These are phyloP conservation scores for Verticillium nonalfalfae DNA, from an alignment of 2,329 filamentous ascomycete species.

Conservation along the genomic window DNA sequence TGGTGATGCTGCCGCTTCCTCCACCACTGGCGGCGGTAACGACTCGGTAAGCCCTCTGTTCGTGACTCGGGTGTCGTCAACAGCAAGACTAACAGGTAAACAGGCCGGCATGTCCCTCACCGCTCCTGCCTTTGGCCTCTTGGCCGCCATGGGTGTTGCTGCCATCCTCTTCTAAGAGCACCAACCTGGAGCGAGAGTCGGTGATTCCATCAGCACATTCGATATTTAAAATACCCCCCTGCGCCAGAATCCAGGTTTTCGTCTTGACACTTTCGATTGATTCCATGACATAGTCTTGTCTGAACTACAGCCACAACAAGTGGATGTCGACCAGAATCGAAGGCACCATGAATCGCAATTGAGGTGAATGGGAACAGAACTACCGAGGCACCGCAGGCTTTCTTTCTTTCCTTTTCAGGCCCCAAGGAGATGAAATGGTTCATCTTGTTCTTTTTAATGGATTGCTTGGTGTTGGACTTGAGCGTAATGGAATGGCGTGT, in stretches of 20 bases:
- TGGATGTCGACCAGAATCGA: constrained; percentile 1
- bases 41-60: neutral
- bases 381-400: constrained; percentile 2
- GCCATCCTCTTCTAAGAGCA: constrained; percentile 38
- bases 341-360: constrained; percentile 2
- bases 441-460: constrained; percentile 20
- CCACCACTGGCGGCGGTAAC: neutral
- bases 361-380: constrained; percentile 4
- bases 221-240: constrained; percentile 35
- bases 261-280: constrained; percentile 13
- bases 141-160: constrained; percentile 43
- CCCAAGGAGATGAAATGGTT: constrained; percentile 25
- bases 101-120: constrained; percentile 25
- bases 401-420: constrained; percentile 4
- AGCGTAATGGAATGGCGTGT: neutral
- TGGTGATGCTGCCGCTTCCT: constrained; percentile 4
- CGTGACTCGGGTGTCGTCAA: neutral
- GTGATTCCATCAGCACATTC: constrained; percentile 24
- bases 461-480: neutral
- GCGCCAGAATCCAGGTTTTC: constrained; percentile 18
- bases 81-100: neutral
- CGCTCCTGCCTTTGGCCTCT: constrained; percentile 33
- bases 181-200: neutral
- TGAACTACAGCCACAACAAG: neutral
- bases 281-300: neutral